Evolutionary conservation across 352 stramenopile species (phyloP), one percentile per base, ranked within the genome.

Genomic region (Hyaloperonospora brassicae): DNA sequence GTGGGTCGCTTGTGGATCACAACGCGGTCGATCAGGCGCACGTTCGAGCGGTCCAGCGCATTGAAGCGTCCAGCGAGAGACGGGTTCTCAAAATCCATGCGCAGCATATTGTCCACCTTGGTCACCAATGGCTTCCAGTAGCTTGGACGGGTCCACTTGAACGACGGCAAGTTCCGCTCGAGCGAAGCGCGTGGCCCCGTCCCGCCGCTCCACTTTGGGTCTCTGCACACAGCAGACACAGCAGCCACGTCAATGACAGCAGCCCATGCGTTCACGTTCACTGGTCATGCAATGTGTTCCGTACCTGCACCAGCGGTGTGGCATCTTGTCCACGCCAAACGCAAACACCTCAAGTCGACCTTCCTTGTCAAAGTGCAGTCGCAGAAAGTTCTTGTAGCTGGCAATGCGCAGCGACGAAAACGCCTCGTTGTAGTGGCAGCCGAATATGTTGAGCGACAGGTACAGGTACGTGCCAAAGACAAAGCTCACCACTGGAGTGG

Each of bases 361-460:
- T 24, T 86, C 68, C 35, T 72, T 68, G 52, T 80, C 68, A 45
- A 94, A 79, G 53, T 88, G 84, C 10, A 95, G 63, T 1, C 84
- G 82, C 51, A 93, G 47, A 46, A 95, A 92, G 63, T 91, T 92
- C 65, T 95, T 95, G 79, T 90, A 95, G 56, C 84, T 93, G 21
- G 81, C 76, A 46, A 93, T 90, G 31, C 83, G 84, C 48, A 95
- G 68, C 24, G 86, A 82, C 23, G 81, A 92, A 43, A 94, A 95
- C 9, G 86, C 84, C 51, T 95, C 86, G 62, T 95, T 94, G 75
- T 93, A 95, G 68, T 95, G 86, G 47, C 79, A 79, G 13, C 73
- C 70, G 47, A 94, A 88, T 11, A 91, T 69, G 50, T 93, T 94
- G 62, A 95, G 71, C 44, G 82, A 70, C 43, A 93, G 57, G 61